Evolutionary conservation across 805 yeast genomes (phyloP), one percentile per base, ranked within the genome.

Genomic region (Lipomyces yamadae): DNA sequence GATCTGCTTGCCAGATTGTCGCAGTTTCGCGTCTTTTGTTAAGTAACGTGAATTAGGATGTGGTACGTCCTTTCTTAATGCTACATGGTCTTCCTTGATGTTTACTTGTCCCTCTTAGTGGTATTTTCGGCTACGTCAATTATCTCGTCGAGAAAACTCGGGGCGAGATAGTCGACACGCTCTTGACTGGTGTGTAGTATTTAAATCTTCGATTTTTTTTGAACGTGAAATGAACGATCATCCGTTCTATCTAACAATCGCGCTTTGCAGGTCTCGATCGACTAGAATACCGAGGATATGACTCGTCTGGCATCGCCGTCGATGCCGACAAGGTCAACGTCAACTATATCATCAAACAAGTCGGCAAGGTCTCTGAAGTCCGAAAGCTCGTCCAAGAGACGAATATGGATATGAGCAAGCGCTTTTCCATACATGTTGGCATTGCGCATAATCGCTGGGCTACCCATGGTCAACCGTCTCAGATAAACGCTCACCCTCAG

Each of bases 381-480:
- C 88, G 84, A 77, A 88, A 88, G 79, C 86, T 91, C 72, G 75
- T 80, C 58, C 76, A 76, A 56, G 75, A 75, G 60, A 71, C 77
- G 29, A 78, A 85, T 57, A 84, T 88, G 65, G 85, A 89, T 74
- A 83, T 89, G 73, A 79, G 83, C 35, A 87, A 85, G 68, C 83
- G 86, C 29, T 92, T 91, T 76, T 88, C 86, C 73, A 86, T 89
- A 78, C 99, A 95, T 77, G 92, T 88, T 68, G 99, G 97, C 77
- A 95, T 95, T 78, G 98, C 99, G 30, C 99, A 95, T 81, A 95
- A 99, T 15, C 90, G 99, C 83, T 95, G 99, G 99, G 99, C 99
- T 61, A 95, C 99, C 50, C 99, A 95, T 79, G 99, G 99, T 79
- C 91, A 88, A 74, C 98, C 98, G 65, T 87, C 86, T 72, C 86